phyloP scores from a whole-genome alignment of 371 early-diverging fungal genomes.

The Phascolomyces articulosus region DNA sequence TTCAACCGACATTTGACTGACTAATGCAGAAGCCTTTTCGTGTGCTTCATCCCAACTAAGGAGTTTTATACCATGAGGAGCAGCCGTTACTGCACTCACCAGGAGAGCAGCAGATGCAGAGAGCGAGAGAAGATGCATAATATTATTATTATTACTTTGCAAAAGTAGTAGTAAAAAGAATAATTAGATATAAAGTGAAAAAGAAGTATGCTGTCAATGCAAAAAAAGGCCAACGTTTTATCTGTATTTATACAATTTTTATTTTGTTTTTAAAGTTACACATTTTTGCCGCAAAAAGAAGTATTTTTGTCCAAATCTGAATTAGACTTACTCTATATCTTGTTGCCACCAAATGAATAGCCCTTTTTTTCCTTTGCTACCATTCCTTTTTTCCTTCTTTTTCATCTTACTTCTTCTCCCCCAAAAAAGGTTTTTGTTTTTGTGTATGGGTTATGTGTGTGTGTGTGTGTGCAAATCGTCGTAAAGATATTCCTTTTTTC shows the following conservation, averaged over 20 bases:
- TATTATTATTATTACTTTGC: not conserved
- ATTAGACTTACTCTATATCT: not conserved
- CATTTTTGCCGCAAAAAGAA: not conserved
- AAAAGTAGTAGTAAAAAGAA: no score
- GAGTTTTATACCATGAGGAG: not conserved
- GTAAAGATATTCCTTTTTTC: not conserved
- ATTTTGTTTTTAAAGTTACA: not conserved
- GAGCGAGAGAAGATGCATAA: conserved; percentile 5
- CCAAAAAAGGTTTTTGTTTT: not conserved
- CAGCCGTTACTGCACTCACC: conserved; percentile 1
- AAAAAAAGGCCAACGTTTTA: not conserved
- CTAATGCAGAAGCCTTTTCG: conserved; percentile 27
- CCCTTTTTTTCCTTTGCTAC: no score
- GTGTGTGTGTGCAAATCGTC: no score
- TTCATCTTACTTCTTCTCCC: not conserved
- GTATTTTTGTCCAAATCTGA: not conserved
- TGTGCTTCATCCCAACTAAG: conserved; percentile 42
- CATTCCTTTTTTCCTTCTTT: not conserved
- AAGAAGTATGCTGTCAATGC: not conserved
- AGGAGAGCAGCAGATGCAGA: conserved; percentile 6
- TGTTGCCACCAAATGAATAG: no score
- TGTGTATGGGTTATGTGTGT: not conserved
- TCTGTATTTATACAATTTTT: not conserved
- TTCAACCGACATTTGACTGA: conserved; percentile 30
- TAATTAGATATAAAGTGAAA: no score